Evolutionary conservation across 345 rosid species (phyloP).

Genomic region (Brassica rapa): DNA sequence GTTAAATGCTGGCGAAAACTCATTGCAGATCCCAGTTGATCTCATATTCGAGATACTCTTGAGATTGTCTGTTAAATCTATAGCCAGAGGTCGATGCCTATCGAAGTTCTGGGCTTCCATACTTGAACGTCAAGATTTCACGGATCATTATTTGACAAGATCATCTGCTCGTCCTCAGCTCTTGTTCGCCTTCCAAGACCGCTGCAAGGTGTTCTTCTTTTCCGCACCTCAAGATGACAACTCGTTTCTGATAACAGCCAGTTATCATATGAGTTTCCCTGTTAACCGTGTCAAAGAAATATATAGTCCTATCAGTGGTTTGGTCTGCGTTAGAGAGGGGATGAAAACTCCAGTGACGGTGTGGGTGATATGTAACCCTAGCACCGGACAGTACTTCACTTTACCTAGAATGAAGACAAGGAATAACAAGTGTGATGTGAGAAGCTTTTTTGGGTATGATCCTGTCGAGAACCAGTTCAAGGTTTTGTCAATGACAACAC

Average conservation of each 20-base stretch:
- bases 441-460: neutral
- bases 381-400: neutral
- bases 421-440: neutral
- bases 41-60: neutral
- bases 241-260: neutral
- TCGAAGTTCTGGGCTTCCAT: neutral
- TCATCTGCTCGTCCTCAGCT: neutral
- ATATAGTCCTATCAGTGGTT: neutral
- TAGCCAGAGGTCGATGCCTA: neutral
- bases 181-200: neutral
- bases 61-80: neutral
- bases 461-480: neutral
- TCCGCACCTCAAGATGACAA: neutral
- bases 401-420: neutral
- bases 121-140: neutral
- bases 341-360: neutral
- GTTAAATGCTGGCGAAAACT: neutral
- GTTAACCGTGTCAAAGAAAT: neutral
- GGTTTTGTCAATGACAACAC: neutral
- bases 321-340: neutral
- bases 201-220: neutral
- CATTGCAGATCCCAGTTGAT: neutral
- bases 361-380: neutral
- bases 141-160: neutral
- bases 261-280: neutral